Conservation (phyloP, 75 land plant species). For the Gnetum montanum region DNA sequence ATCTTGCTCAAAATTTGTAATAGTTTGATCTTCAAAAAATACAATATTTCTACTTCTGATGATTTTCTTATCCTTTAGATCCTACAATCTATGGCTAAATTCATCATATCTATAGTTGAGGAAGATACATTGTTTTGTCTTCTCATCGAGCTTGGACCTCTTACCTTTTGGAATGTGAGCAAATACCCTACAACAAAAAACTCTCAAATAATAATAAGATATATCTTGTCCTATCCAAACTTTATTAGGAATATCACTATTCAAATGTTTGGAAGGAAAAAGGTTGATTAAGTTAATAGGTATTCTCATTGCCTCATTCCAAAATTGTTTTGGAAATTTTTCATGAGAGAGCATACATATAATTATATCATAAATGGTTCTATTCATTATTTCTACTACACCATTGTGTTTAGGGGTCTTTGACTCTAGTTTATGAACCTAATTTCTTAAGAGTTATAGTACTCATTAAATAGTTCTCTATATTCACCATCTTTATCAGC, state of each 20-base stretch:
- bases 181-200: constrained; percentile 19
- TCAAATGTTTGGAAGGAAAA: background rate
- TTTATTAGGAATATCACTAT: constrained; percentile 3
- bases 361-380: constrained; percentile 10
- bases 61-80: constrained; percentile 10
- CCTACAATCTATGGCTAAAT: constrained; percentile 9
- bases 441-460: constrained; percentile 12
- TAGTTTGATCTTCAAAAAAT: background rate
- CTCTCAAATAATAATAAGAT: constrained; percentile 3
- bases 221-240: constrained; percentile 1
- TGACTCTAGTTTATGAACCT: constrained; percentile 2
- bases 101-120: constrained; percentile 11
- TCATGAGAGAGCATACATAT: constrained; percentile 6
- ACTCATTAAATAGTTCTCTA: constrained; percentile 9
- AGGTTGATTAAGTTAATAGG: constrained; percentile 1
- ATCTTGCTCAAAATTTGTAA: background rate
- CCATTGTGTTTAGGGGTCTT: constrained; percentile 18
- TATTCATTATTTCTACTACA: constrained; percentile 22
- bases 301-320: constrained; percentile 10
- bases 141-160: constrained; percentile 17
- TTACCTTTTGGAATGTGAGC: constrained; percentile 13
- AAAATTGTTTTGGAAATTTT: constrained; percentile 4
- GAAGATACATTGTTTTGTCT: constrained; percentile 4
- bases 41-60: background rate
- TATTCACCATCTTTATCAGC: constrained; percentile 23